phyloP scores from a whole-genome alignment of 805 yeast genomes.

The Teunomyces lycoperdinae region DNA sequence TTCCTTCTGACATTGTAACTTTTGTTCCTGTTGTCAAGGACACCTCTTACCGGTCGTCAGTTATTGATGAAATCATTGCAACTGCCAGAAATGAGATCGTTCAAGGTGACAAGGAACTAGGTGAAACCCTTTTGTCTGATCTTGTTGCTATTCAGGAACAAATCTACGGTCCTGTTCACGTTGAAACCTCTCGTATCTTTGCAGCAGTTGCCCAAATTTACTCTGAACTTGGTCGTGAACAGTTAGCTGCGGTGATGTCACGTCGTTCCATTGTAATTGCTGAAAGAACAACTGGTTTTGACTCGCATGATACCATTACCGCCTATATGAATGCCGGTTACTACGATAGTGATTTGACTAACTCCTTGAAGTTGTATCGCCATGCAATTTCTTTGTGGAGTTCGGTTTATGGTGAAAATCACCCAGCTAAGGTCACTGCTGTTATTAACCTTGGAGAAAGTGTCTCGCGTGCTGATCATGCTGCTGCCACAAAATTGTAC shows the following conservation, averaged over 20 bases:
- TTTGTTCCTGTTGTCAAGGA: conserved; percentile 77
- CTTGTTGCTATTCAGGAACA: conserved; percentile 74
- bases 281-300: conserved; percentile 81
- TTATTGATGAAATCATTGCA: conserved; percentile 74
- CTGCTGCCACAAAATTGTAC: conserved; percentile 52
- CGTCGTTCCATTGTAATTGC: conserved; percentile 69
- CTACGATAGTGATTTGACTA: conserved; percentile 60
- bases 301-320: conserved; percentile 71
- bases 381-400: conserved; percentile 61
- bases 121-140: conserved; percentile 64
- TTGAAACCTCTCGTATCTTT: conserved; percentile 72
- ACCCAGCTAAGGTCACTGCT: conserved; percentile 69
- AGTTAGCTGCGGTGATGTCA: conserved; percentile 60
- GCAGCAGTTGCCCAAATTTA: conserved; percentile 63
- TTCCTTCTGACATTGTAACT: conserved; percentile 60
- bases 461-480: conserved; percentile 51
- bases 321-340: conserved; percentile 72
- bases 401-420: conserved; percentile 56
- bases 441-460: conserved; percentile 59
- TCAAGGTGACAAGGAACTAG: conserved; percentile 49
- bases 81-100: conserved; percentile 49
- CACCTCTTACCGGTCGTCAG: conserved; percentile 59
- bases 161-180: conserved; percentile 76
- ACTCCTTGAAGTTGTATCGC: conserved; percentile 59
- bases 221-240: conserved; percentile 53